Evolutionary conservation across 352 stramenopile genomes (phyloP).

Genomic region (Detonula confervacea): DNA sequence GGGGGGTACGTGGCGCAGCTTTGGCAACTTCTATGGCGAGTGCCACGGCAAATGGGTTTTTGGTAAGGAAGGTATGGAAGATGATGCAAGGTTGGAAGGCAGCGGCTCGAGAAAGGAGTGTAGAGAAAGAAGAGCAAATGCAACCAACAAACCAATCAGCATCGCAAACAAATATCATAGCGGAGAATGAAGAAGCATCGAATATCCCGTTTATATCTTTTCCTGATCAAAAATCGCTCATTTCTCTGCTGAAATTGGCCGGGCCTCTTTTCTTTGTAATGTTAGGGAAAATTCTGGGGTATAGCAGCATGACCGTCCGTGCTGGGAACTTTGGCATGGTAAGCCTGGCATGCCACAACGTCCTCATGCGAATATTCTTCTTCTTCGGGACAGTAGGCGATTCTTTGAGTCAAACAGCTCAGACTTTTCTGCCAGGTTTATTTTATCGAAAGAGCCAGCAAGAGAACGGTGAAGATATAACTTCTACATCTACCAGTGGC

Average conservation of each 20-base stretch:
- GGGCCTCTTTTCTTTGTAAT: conserved; percentile 84
- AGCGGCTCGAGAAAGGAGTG: conserved; percentile 8
- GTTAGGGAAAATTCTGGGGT: conserved; percentile 78
- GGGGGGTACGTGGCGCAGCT: conserved; percentile 73
- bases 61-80: conserved; percentile 44
- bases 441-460: conserved; percentile 53
- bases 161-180: conserved; percentile 13
- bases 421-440: conserved; percentile 79
- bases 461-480: conserved; percentile 27
- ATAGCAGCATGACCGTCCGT: conserved; percentile 74
- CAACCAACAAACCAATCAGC: conserved; percentile 15
- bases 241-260: conserved; percentile 69
- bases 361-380: conserved; percentile 84
- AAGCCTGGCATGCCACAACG: conserved; percentile 75
- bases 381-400: conserved; percentile 83
- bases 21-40: conserved; percentile 63
- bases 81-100: conserved; percentile 35
- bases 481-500: conserved; percentile 22
- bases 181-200: conserved; percentile 8
- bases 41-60: conserved; percentile 44
- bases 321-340: conserved; percentile 76
- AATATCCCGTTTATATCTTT: conserved; percentile 66
- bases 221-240: conserved; percentile 62
- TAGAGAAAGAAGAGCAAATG: conserved; percentile 3
- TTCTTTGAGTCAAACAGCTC: conserved; percentile 70